Evolutionary conservation across 192 early-diverging fungal species (phyloP), one percentile per base, ranked within the genome.

Genomic region (Radiomyces spectabilis): DNA sequence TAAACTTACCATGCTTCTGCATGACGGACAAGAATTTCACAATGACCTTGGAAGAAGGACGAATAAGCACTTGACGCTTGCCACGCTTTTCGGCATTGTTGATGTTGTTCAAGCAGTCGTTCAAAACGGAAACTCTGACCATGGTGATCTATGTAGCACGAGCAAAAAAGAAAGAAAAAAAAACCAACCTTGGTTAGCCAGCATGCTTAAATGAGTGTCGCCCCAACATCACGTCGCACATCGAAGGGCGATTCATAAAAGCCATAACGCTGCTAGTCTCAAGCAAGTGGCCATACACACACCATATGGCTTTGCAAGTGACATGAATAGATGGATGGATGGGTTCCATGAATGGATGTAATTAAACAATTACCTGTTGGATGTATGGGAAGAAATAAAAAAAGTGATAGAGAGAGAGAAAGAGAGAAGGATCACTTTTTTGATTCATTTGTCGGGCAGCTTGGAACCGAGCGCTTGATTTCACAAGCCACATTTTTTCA

Each of bases 1-100:
- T 4, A 3, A 26, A 29, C 85, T 55, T 77, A 92, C 89, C 93
- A 76, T 96, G 92, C 80, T 92, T 88, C 83, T 95, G 96, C 94
- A 98, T 98, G 68, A 96, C 92, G 57, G 88, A 89, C 53, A 98
- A 80, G 86, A 98, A 98, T 85, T 94, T 94, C 81, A 95, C 81
- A 50, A 98, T 87, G 72, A 98, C 94, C 85, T 95, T 96, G 72
- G 93, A 96, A 68, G 86, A 88, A 65, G 94, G 94, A 63, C 93
- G 89, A 76, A 98, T 76, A 63, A 96, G 72, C 39, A 96, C 94
- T 81, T 98, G 96, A 70, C 94, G 91, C 86, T 94, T 95, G 51
- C 96, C 96, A 72, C 82, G 85, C 73, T 89, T 90, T 86, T 98
- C 96, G 64, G 96, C 96, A 73, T 98, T 98, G 87, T 86, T 87